Percentiles rank a stretch among this genome's conserved stretches.
These are phyloP conservation scores for Shiraia sp. DNA, from an alignment of 2,329 filamentous ascomycete species.

Conservation along the genomic window DNA sequence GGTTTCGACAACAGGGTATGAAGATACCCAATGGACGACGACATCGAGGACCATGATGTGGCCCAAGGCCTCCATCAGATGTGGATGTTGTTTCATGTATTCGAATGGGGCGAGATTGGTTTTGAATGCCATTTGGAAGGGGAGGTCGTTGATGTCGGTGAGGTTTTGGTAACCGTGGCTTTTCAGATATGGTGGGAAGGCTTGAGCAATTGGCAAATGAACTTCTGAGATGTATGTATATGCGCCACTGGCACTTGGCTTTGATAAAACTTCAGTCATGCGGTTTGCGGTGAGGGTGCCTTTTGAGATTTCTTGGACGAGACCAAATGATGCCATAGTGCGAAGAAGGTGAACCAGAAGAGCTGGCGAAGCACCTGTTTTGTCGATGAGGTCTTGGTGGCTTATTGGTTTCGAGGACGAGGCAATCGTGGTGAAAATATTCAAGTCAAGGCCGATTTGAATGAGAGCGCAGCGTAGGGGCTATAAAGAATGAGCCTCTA, in stretches of 20 bases:
- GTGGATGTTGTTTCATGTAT: constrained; percentile 29
- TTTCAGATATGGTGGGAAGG: constrained; percentile 35
- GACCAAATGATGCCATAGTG: constrained; percentile 35
- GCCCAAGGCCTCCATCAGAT: constrained; percentile 31
- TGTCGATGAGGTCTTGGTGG: constrained; percentile 21
- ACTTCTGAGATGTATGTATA: constrained; percentile 28
- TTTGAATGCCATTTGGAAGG: constrained; percentile 30
- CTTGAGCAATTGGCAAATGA: constrained; percentile 24
- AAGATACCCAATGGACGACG: constrained; percentile 20
- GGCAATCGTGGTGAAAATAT: constrained; percentile 21
- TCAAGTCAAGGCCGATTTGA: constrained; percentile 24
- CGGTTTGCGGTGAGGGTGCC: constrained; percentile 36
- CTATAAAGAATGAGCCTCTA: constrained; percentile 2
- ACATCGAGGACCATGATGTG: constrained; percentile 34
- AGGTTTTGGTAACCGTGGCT: constrained; percentile 32
- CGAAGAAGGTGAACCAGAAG: constrained; percentile 40
- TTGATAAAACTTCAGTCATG: constrained; percentile 31
- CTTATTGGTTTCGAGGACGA: constrained; percentile 9
- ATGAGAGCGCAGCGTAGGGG: constrained; percentile 26
- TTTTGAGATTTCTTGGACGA: constrained; percentile 32
- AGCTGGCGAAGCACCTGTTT: constrained; percentile 25
- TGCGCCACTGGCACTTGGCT: constrained; percentile 29
- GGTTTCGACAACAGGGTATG: constrained; percentile 21
- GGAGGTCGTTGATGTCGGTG: constrained; percentile 24
- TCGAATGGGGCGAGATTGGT: constrained; percentile 34